phyloP scores from a whole-genome alignment of 2,329 filamentous ascomycete species.

The Dendryphion nanum region DNA sequence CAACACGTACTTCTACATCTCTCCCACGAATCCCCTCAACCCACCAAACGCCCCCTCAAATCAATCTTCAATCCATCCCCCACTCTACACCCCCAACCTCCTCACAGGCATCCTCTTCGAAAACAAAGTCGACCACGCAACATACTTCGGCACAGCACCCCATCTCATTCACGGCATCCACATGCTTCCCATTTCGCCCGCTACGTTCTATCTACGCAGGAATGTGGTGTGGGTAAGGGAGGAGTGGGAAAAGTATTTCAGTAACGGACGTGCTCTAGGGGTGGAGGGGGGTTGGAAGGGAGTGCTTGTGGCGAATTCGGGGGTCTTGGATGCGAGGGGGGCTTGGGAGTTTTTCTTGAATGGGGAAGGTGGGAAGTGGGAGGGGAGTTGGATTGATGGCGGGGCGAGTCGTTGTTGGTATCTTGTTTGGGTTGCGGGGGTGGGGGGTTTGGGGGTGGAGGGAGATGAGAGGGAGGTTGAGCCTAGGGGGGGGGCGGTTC shows the following conservation, averaged over 20 bases:
- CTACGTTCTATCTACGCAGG: conserved; percentile 67
- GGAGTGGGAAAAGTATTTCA: conserved; percentile 67
- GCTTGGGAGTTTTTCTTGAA: conserved; percentile 75
- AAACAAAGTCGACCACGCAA: conserved; percentile 92
- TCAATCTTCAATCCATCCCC: conserved; percentile 73
- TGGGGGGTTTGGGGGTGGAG: conserved; percentile 17
- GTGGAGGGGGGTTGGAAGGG: conserved; percentile 81
- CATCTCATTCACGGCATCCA: conserved; percentile 78
- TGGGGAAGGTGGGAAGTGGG: conserved; percentile 53
- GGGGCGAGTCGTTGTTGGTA: conserved; percentile 57
- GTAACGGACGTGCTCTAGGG: not conserved
- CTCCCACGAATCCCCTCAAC: conserved; percentile 78
- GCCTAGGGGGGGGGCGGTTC: too few relatives aligned
- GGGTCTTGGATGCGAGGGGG: conserved; percentile 67
- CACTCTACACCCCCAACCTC: conserved; percentile 78
- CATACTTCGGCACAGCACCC: conserved; percentile 68
- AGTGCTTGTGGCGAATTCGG: conserved; percentile 78
- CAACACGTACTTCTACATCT: conserved; percentile 76
- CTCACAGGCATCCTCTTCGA: conserved; percentile 73
- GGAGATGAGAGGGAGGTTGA: too few relatives aligned
- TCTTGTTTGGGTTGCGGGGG: conserved; percentile 29
- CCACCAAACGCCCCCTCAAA: conserved; percentile 75
- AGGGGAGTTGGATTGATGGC: conserved; percentile 71
- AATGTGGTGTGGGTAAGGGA: conserved; percentile 68
- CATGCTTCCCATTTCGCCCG: conserved; percentile 74